Base-by-base conservation (phyloP, 148 eudicot genomes). In the Talinum fruticosum region DNA sequence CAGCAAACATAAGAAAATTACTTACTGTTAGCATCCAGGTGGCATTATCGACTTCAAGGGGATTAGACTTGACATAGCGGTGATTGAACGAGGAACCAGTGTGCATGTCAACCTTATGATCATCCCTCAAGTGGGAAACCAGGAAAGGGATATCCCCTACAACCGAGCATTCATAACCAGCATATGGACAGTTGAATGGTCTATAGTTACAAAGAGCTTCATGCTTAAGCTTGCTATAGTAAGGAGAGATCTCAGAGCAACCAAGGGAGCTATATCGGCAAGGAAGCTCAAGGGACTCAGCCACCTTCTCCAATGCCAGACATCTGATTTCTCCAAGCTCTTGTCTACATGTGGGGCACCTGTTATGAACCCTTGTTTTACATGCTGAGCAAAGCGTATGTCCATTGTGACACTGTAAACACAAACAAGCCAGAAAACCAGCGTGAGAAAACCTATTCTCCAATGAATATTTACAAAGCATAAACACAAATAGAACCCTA, bases 281-380 rank as follows among this genome's bases (percentile, higher is more conserved):
- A 15, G 86, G 83, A 67, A 83, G 83, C 34, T 83, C 86, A 18
- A 83, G 86, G 45, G 86, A 83, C 71, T 83, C 86, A 0, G 86
- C 86, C 44, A 83, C 83, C 75, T 76, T 83, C 73, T 83, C 86
- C 66, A 83, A 69, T 66, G 86, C 86, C 66, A 83, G 49, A 69
- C 86, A 83, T 74, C 86, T 80, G 65, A 83, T 83, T 72, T 83
- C 86, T 62, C 86, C 86, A 37, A 83, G 86, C 81, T 83, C 86
- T 69, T 83, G 83, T 73, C 86, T 76, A 80, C 86, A 83, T 1
- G 86, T 83, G 6, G 86, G 86, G 78, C 86, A 83, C 29, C 86
- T 61, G 77, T 83, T 83, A 61, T 83, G 86, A 69, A 83, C 83
- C 75, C 83, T 76, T 44, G 86, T 73, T 62, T 83, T 83, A 80